phyloP scores from a whole-genome alignment of 208 protist genomes.

The Leishmania lainsoni region DNA sequence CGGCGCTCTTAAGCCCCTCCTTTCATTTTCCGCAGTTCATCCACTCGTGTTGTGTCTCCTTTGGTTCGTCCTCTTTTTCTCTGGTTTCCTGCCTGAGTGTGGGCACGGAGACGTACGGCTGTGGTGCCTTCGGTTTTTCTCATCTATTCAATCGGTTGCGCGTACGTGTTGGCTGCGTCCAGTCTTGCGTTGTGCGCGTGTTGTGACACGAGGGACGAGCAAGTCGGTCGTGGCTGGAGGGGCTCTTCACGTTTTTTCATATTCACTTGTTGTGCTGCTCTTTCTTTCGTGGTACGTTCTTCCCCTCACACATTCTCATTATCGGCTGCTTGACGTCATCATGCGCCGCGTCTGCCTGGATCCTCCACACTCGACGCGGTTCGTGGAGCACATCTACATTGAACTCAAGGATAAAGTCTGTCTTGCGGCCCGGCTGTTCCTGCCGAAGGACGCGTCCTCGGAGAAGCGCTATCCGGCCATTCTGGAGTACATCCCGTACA shows the following conservation, averaged over 20 bases:
- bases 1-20: too few relatives aligned
- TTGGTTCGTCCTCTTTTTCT: background rate
- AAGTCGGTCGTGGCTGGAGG: too few relatives aligned
- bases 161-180: too few relatives aligned
- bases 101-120: background rate
- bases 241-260: too few relatives aligned
- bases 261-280: too few relatives aligned
- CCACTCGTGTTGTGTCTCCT: background rate
- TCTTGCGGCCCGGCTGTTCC: slow-evolving; percentile 54
- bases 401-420: slow-evolving; percentile 42
- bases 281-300: too few relatives aligned
- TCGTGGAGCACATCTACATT: slow-evolving; percentile 57
- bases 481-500: slow-evolving; percentile 74
- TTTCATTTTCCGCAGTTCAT: too few relatives aligned
- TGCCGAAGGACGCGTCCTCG: slow-evolving; percentile 37
- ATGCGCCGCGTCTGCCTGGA: slow-evolving; percentile 30
- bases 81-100: background rate
- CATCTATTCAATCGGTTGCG: too few relatives aligned
- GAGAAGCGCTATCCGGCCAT: slow-evolving; percentile 44
- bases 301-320: background rate
- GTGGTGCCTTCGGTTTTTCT: background rate
- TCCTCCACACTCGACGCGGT: slow-evolving; percentile 36
- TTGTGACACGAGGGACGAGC: too few relatives aligned
- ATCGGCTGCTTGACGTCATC: background rate
- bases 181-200: too few relatives aligned